Percentiles rank a stretch among this genome's conserved stretches.
phyloP scores from a whole-genome alignment of 1,284 basidiomycete species.

The Anthracocystis setariae region DNA sequence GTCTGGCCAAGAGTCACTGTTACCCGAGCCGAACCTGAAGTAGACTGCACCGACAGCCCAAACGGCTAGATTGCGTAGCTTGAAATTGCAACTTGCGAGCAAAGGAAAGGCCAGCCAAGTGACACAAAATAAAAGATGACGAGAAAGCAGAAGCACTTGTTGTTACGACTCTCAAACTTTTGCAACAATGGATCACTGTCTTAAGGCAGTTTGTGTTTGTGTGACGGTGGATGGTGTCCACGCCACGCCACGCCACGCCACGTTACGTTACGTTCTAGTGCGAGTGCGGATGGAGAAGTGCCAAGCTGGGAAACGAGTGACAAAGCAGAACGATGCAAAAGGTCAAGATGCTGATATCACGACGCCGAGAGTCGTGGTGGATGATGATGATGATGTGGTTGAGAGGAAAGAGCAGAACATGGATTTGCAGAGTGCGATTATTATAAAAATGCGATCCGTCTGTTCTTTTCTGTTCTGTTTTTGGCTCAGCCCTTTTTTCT shows the following conservation, averaged over 20 bases:
- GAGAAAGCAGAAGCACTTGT: not conserved
- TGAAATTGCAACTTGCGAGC: not conserved
- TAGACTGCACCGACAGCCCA: not conserved
- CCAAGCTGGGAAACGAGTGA: constrained; percentile 1
- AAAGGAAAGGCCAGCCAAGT: not conserved
- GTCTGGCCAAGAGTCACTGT: too few relatives aligned
- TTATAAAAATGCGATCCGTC: not conserved
- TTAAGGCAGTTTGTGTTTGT: not conserved
- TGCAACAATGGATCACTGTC: not conserved
- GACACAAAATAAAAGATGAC: constrained; percentile 1
- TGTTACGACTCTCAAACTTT: not conserved
- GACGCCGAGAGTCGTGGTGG: constrained; percentile 12
- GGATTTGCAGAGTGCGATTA: not conserved
- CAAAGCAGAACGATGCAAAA: constrained; percentile 14
- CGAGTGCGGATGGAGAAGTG: too few relatives aligned
- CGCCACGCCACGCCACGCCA: too few relatives aligned
- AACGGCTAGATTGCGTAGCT: not conserved
- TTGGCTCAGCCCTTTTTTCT: not conserved
- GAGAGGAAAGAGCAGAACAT: not conserved
- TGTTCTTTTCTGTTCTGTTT: too few relatives aligned
- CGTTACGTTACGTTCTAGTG: too few relatives aligned
- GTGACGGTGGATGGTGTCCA: not conserved
- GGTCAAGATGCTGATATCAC: constrained; percentile 21
- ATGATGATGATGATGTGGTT: constrained; percentile 35
- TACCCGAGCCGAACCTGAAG: not conserved